Evolutionary conservation across 257 asterid species (phyloP).

Genomic region (Nicotiana benthamiana): DNA sequence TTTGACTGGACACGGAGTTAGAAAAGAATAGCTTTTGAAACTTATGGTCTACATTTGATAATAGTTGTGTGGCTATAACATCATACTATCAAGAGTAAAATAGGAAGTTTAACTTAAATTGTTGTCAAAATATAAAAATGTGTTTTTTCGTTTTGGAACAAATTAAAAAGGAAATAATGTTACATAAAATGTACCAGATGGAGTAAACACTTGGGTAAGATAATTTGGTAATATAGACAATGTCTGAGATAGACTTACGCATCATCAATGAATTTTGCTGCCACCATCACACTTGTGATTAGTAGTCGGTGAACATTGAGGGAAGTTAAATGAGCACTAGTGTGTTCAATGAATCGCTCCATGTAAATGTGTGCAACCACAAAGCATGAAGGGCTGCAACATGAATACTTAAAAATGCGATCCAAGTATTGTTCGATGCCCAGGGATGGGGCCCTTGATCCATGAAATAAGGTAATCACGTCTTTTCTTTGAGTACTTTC

Average conservation of each 20-base stretch:
- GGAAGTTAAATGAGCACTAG: slow-evolving; percentile 41
- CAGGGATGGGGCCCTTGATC: slow-evolving; percentile 67
- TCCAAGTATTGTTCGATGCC: slow-evolving; percentile 65
- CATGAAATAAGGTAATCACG: slow-evolving; percentile 62
- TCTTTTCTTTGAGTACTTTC: slow-evolving; percentile 45
- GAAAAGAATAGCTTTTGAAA: too few relatives aligned
- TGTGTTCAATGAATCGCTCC: slow-evolving; percentile 56
- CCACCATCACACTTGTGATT: slow-evolving; percentile 85
- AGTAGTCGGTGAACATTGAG: slow-evolving; percentile 80
- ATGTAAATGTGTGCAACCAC: slow-evolving; percentile 64
- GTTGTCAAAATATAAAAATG: too few relatives aligned
- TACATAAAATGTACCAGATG: too few relatives aligned
- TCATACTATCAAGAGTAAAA: too few relatives aligned
- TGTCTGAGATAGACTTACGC: slow-evolving; percentile 49
- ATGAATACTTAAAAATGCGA: slow-evolving; percentile 75
- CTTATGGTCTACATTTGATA: too few relatives aligned
- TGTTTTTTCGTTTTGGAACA: too few relatives aligned
- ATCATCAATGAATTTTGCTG: slow-evolving; percentile 88
- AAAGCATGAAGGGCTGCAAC: slow-evolving; percentile 94
- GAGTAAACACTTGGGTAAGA: background rate
- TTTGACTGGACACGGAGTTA: too few relatives aligned
- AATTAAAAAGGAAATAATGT: too few relatives aligned
- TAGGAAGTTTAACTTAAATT: too few relatives aligned
- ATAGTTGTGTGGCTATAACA: too few relatives aligned
- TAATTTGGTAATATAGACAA: background rate